Conservation (phyloP, 345 rosid genomes). For the Boechera stricta region DNA sequence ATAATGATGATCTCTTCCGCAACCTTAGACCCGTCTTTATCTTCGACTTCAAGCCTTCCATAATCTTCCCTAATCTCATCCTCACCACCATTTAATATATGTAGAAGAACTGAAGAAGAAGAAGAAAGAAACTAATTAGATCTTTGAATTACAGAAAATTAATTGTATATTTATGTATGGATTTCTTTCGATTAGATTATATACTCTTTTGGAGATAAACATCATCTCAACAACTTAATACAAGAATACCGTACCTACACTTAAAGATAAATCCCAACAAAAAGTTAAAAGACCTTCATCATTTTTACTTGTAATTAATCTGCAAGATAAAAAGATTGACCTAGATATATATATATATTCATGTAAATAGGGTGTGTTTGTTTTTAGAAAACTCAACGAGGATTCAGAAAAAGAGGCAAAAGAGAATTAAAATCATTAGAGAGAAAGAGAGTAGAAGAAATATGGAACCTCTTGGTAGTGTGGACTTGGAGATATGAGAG, state of each 20-base stretch:
- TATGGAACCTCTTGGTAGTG: constrained; percentile 35
- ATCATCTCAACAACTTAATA: neutral
- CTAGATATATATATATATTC: neutral
- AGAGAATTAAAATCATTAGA: neutral
- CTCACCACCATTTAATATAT: constrained; percentile 24
- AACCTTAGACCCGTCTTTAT: constrained; percentile 61
- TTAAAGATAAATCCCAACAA: constrained; percentile 1
- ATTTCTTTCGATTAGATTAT: neutral
- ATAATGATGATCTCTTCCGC: constrained; percentile 48
- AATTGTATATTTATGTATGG: neutral
- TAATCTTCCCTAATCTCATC: constrained; percentile 68
- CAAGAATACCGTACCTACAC: neutral
- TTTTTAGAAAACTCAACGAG: neutral
- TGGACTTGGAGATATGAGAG: constrained; percentile 31
- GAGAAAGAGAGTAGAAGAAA: constrained; percentile 4
- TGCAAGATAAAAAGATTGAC: neutral
- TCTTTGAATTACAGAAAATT: neutral
- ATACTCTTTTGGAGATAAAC: neutral
- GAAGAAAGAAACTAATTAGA: neutral
- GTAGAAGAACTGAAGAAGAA: neutral
- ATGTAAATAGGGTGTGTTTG: neutral
- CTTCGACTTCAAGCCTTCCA: constrained; percentile 68
- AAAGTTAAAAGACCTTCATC: neutral
- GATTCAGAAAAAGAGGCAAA: neutral
- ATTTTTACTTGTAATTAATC: constrained; percentile 3